Percentiles rank a stretch among this genome's conserved stretches.
Conservation (phyloP, 345 rosid genomes). For the Gossypium mustelinum region DNA sequence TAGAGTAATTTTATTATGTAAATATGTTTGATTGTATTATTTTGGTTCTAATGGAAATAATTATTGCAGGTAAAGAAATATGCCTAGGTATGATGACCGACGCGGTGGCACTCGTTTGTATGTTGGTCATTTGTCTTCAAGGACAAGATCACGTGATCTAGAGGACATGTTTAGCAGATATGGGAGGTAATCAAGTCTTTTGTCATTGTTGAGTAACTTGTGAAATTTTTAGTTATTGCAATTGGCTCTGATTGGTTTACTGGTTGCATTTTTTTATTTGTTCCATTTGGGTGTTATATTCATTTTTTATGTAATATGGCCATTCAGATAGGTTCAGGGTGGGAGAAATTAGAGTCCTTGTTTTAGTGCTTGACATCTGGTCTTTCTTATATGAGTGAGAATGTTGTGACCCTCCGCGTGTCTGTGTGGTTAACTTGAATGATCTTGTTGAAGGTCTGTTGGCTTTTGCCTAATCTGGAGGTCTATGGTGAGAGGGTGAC, state of each 20-base stretch:
- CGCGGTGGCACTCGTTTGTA: slow-evolving; percentile 61
- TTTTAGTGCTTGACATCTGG: slow-evolving; percentile 26
- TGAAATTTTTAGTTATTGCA: neutral
- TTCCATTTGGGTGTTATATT: neutral
- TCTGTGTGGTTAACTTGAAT: slow-evolving; percentile 65
- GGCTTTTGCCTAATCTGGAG: slow-evolving; percentile 79
- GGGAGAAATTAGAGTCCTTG: slow-evolving; percentile 18
- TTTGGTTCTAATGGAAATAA: neutral
- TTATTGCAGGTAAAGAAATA: slow-evolving; percentile 29
- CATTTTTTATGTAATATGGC: neutral
- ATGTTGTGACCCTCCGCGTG: slow-evolving; percentile 38
- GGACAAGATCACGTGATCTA: slow-evolving; percentile 65
- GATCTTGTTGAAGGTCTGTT: slow-evolving; percentile 93
- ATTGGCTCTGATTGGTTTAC: neutral
- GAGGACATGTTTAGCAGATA: slow-evolving; percentile 70
- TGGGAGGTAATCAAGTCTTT: slow-evolving; percentile 48
- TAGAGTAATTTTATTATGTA: neutral
- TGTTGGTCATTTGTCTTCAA: slow-evolving; percentile 62
- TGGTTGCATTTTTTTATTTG: neutral
- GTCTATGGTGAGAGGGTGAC: slow-evolving; percentile 85
- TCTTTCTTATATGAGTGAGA: slow-evolving; percentile 38
- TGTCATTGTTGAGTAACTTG: neutral
- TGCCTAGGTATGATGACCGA: slow-evolving; percentile 79
- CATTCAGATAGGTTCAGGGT: slow-evolving; percentile 13
- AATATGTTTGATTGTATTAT: neutral